Evolutionary conservation across 1,284 basidiomycete genomes (phyloP).

Genomic region (Pholiota adiposa): DNA sequence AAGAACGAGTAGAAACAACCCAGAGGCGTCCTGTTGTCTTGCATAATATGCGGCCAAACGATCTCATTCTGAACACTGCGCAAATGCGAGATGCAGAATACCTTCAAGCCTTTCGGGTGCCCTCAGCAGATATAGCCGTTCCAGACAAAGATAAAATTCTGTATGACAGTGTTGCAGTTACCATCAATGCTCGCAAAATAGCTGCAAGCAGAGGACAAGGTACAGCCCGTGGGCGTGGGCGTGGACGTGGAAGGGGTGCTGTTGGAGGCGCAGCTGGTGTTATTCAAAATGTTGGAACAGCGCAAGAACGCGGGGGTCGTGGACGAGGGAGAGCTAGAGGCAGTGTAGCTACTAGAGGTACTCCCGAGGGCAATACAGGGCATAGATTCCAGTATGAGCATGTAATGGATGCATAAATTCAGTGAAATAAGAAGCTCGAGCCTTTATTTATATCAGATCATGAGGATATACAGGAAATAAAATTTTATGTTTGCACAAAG

Average conservation of each 20-base stretch:
- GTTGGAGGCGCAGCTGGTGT: too few relatives aligned
- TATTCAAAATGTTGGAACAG: too few relatives aligned
- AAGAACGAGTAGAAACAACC: conserved; percentile 22
- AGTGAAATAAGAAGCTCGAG: too few relatives aligned
- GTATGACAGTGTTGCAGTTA: not conserved
- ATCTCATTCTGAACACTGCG: conserved; percentile 28
- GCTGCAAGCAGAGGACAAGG: not conserved
- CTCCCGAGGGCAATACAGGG: not conserved
- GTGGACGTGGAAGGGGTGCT: not conserved
- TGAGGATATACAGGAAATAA: not conserved
- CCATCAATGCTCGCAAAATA: not conserved
- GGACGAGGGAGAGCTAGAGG: too few relatives aligned
- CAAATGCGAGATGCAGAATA: conserved; percentile 31
- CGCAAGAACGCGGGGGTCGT: too few relatives aligned
- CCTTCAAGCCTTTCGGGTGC: conserved; percentile 23
- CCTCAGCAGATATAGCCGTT: not conserved
- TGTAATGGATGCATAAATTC: too few relatives aligned
- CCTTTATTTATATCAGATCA: too few relatives aligned
- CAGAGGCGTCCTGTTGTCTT: conserved; percentile 8
- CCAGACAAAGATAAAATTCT: not conserved
- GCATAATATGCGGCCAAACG: conserved; percentile 3
- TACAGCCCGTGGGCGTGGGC: not conserved
- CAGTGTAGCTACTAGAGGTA: not conserved
- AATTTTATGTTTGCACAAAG: not conserved
- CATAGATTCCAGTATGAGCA: not conserved